Base-by-base conservation (phyloP, 2,329 filamentous ascomycete genomes). In the Aspergillus japonicus region DNA sequence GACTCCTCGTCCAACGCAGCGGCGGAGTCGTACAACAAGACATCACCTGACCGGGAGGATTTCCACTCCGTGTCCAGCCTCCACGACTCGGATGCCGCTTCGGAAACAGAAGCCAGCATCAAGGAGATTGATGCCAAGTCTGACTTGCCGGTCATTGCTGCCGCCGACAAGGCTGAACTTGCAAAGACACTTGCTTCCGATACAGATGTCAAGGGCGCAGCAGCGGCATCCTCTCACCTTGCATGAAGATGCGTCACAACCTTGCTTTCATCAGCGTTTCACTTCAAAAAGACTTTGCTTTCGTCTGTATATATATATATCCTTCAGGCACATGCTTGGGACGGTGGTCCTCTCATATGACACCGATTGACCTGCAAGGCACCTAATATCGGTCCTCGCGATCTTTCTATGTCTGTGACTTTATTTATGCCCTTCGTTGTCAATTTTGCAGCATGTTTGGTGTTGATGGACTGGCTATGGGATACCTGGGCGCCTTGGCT, bases 21-120 rank as follows among this genome's bases (percentile, higher is more conserved):
- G 16, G 54, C 58, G 16, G 64, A 60, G 29, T 63, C 56, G 23
- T 64, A 56, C 21, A 56, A 63, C 24, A 63, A 66, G 14, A 12
- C 58, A 1, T 63, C 60, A 1, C 56, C 57, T 21, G 73, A 76
- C 4, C 72, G 68, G 54, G 76, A 81, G 2, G 74, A 76, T 26
- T 79, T 81, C 56, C 74, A 78, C 56, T 79, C 80, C 2, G 70
- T 74, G 1, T 68, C 72, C 3, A 71, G 68, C 19, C 73, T 70
- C 39, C 75, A 75, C 8, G 69, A 70, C 23, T 76, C 75, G 14
- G 67, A 69, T 50, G 50, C 50, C 11, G 62, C 47, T 16, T 57
- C 63, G n/a, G 63, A 65, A 47, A 57, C 47, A 11, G 61, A 51
- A 12, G 29, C 51, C 16, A 60, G 55, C 31, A 50, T 39, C 11